Percentiles rank a stretch among this genome's conserved stretches.
Conservation (phyloP, 495 filamentous ascomycete species). For the Chaetomium fimeti region DNA sequence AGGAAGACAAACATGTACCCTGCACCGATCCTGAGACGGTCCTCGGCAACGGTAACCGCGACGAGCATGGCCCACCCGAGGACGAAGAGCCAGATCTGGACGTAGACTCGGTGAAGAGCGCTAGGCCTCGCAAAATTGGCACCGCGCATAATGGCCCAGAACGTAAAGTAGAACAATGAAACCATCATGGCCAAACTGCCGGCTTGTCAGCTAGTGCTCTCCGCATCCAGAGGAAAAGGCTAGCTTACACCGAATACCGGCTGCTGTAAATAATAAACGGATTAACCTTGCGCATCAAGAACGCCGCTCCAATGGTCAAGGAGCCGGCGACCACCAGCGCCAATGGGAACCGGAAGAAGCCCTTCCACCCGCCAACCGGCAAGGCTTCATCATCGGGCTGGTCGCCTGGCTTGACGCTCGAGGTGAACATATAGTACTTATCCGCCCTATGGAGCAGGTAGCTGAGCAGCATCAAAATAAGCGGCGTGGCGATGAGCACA, state of each 20-base stretch:
- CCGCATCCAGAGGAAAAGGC: neutral
- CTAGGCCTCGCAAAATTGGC: conserved; percentile 81
- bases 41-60: conserved; percentile 67
- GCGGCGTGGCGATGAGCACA: conserved; percentile 70
- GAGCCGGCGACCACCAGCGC: conserved; percentile 67
- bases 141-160: conserved; percentile 82
- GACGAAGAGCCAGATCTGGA: conserved; percentile 77
- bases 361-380: conserved; percentile 70
- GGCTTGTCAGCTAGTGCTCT: conserved; percentile 27
- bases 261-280: conserved; percentile 85
- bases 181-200: conserved; percentile 77
- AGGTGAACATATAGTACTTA: conserved; percentile 76
- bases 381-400: conserved; percentile 61
- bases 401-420: conserved; percentile 55
- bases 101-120: conserved; percentile 79
- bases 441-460: conserved; percentile 66
- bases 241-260: conserved; percentile 67
- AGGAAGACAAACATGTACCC: conserved; percentile 84
- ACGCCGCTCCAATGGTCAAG: conserved; percentile 68
- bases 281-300: conserved; percentile 77
- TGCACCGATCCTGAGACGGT: conserved; percentile 66
- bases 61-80: conserved; percentile 72
- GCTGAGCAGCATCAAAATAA: conserved; percentile 67
- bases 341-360: conserved; percentile 80
- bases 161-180: conserved; percentile 71